Base-by-base conservation (phyloP, 1,139 yeast species). In the Saccharomyces hybrid region DNA sequence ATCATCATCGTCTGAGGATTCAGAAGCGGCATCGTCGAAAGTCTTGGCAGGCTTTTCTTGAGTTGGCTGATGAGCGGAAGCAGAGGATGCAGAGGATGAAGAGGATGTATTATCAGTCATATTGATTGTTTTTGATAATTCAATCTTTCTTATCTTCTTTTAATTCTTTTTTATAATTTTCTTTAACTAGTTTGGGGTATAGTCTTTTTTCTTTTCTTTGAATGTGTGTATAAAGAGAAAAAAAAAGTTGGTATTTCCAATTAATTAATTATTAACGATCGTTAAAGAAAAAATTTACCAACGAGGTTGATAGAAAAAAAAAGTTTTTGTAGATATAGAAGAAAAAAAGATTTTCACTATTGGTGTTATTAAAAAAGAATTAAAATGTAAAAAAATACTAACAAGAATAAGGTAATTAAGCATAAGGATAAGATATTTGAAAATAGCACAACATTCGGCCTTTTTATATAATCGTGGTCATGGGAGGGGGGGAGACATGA, bases 1-100 rank as follows among this genome's bases (percentile, higher is more conserved):
- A 71, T 86, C 95, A 61, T 84, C 91, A 58, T 84, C 89, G 60
- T 83, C 88, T 56, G 79, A 85, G 55, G 78, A 79, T 60, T 73
- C 80, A 62, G 71, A 75, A 44, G 64, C 67, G 14, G 59, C 61
- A 41, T 64, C 68, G n/a, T 47, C 41, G 49, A 3, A 46, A 46
- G 32, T 28, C 32, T 46, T 46, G 13, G 29, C 48, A 27, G 48
- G 48, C 29, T 47, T 28, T 19, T 38, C 44, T 38, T 38, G 44
- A 38, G 44, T 38, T 38, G 44, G 44, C 44, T 38, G 25, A 38
- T 38, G 44, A 38, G 44, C 44, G 5, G 44, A 38, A 38, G 11
- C 44, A 16, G 44, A 38, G 5, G 44, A 38, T 16, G 44, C 44
- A 6, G 38, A 32, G 9, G 44, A 38, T 16, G 44, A 38, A 19